Evolutionary conservation across 192 early-diverging fungal species (phyloP), one percentile per base, ranked within the genome.

Genomic region (Rhizoclosmatium globosum): DNA sequence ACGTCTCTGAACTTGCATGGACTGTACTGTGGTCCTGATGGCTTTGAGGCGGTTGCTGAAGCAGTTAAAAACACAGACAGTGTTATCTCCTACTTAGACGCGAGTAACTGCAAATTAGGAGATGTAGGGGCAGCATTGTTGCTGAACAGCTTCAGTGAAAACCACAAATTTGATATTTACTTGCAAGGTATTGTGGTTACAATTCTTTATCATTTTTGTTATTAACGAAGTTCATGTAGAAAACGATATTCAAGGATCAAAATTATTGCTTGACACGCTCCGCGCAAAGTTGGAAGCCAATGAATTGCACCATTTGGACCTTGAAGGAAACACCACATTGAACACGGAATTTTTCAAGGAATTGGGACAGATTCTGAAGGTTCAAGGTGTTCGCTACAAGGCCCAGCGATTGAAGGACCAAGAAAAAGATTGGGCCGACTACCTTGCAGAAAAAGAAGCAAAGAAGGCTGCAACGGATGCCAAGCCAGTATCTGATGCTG

Each of bases 11-110:
- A 0, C 21, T 7, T 62, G 21, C 7, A 9, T 19, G 50, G 50
- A 19, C 23, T 62, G 38, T 7, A 62, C 21, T 62, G 48, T 21
- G 69, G 69, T 7, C 69, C 69, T 0, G 46, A 71, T 31, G 69
- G 69, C 6, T 47, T 71, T 13, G 47, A 71, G 56, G 4, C 13
- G 7, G 4, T 71, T 13, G 53, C 69, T 23, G 69, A 71, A 0
- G 69, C 69, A 4, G 15, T 71, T 0, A 71, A 71, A 1, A 71
- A 48, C 45, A 6, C 23, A 0, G 23, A 53, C 0, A 53, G 47
- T 21, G 45, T 39, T 9, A 7, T 62, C 0, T 0, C 19, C 15
- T 31, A 62, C 1, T 23, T 62, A 0, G 38, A 62, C 21, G 60
- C 1, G 4, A 62, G 15, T 21, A 9, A 23, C 15, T 62, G 60